Evolutionary conservation across 2,329 filamentous ascomycete species (phyloP), one percentile per base, ranked within the genome.

Genomic region (Paecilomyces sp.): DNA sequence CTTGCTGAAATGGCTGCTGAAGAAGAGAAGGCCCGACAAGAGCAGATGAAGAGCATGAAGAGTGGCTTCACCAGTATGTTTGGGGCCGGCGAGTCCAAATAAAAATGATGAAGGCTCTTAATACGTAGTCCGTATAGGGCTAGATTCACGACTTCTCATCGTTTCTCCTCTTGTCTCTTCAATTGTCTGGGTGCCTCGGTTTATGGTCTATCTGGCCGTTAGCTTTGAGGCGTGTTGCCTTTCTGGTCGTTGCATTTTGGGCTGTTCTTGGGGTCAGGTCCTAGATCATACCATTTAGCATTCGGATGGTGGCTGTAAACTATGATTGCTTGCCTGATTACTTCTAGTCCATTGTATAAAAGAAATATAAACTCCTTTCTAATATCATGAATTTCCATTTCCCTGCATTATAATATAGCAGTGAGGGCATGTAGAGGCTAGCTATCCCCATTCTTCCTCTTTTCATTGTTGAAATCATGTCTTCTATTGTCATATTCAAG

Each of bases 11-110:
- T 96, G 81, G 89, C 90, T 52, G 88, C 88, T 55, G 85, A 90
- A 72, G 88, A 92, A 79, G 93, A 97, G 81, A 92, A 91, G 81
- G 83, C 87, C 63, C 90, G 92, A 75, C 90, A 96, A 70, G 92
- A 96, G 77, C 88, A 89, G 68, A 92, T 96, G 88, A 90, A 89
- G 77, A 91, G 85, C 71, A 96, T 96, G 91, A 94, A 93, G 84
- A 85, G 83, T 60, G 88, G 88, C 30, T 87, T 94, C 68, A 81
- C 83, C 41, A 80, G 85, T 56, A 78, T 80, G 70, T 80, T 84
- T 63, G 79, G 80, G 54, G 71, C 71, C 56, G 69, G 74, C 55
- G 65, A 65, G 51, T 64, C 69, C 60, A 66, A 71, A 63, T 62
- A 70, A 65, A 63, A 63, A 25, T 15, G 11, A 56, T 55, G 55